Evolutionary conservation across 768 basidiomycete genomes (phyloP), one percentile per base, ranked within the genome.

Genomic region (Crucibulum laeve): DNA sequence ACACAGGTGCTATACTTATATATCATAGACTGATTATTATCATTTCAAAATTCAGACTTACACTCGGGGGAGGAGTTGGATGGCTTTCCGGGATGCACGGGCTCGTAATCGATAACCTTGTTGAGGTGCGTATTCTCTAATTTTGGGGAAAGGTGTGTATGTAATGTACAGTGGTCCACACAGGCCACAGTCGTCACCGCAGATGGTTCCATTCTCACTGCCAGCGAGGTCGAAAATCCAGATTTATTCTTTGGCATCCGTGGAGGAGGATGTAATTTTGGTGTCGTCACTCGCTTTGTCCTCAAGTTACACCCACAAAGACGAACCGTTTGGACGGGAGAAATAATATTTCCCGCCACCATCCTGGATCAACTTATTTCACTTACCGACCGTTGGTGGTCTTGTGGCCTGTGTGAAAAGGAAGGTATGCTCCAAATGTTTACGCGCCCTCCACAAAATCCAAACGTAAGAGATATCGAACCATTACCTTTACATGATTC

Each of bases 241-340:
- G 78, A 79, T 42, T 58, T 79, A 15, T 78, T 76, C 58, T 79
- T 74, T 53, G 77, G 59, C 19, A 67, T 80, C 38, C 64, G 76
- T 33, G 77, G 78, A 3, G 76, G 68, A 22, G 77, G 76, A 22
- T 67, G 64, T 28, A 79, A 78, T 48, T 79, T 79, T 50, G 78
- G 78, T 15, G 70, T 79, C 17, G 71, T 74, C 43, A 75, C 74
- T 4, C 70, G 77, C 46, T 80, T 81, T 45, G 70, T 75, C 1
- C 55, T 71, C 42, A 52, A 54, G 38, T 51, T 80, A 34, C 65
- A 79, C 50, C 73, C 73, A 6, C 79, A 80, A 49, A 67, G 70
- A 6, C 51, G 56, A 13, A 73, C 67, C 1, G 68, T 80, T 17
- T 81, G 68, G 41, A 60, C 66, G 6, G 77, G 76, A 5, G 32